A percentile compares a stretch with the other conserved stretches of the same genome.
Conservation (phyloP, 2,329 filamentous ascomycete species). For the Aspergillus eucalypticola region DNA sequence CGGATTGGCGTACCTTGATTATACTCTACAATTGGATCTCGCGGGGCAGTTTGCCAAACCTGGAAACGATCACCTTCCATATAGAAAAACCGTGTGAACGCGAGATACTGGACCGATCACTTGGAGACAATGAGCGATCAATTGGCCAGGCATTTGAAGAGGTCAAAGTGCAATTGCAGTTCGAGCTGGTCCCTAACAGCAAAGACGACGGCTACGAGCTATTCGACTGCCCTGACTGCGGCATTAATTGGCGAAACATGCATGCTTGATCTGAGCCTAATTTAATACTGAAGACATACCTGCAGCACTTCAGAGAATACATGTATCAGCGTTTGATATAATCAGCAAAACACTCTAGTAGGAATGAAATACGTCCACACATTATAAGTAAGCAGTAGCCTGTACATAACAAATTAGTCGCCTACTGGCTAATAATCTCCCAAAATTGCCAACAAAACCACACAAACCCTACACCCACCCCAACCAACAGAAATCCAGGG, state of each 20-base stretch:
- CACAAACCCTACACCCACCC: too few species aligned
- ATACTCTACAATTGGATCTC: conserved; percentile 2
- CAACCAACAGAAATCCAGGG: too few species aligned
- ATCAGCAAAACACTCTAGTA: too few species aligned
- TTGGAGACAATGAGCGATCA: not conserved
- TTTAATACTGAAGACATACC: accelerated
- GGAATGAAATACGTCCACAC: too few species aligned
- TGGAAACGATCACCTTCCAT: not conserved
- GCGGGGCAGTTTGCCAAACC: not conserved
- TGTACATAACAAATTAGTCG: too few species aligned
- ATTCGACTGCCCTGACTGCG: not conserved
- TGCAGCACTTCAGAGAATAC: too few species aligned
- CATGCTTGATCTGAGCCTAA: too few species aligned
- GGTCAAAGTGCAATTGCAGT: not conserved
- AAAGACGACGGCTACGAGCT: not conserved
- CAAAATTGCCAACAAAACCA: too few species aligned
- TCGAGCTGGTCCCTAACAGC: not conserved
- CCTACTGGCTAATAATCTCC: too few species aligned
- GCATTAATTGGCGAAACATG: not conserved
- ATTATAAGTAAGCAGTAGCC: too few species aligned
- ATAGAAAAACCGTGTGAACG: not conserved
- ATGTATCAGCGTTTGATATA: too few species aligned
- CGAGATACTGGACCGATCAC: not conserved
- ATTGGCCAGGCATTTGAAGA: not conserved
- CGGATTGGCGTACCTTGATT: not conserved